These are phyloP conservation scores for Nelumbo lutea DNA, from an alignment of 164 flowering plant species.

Conservation along the genomic window DNA sequence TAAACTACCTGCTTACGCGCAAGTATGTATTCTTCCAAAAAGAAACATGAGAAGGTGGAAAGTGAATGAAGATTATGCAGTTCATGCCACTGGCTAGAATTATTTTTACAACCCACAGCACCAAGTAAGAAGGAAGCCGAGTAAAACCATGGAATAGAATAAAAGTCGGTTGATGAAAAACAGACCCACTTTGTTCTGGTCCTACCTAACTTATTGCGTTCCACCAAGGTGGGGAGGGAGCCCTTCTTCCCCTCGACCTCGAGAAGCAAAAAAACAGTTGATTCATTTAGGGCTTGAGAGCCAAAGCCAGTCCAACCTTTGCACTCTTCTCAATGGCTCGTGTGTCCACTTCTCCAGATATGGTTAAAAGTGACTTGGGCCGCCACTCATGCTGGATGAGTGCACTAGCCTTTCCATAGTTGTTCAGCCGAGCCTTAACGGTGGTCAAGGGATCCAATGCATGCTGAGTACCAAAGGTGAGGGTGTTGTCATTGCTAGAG, in stretches of 20 bases:
- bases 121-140: background rate
- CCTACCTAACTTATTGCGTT: constrained; percentile 10
- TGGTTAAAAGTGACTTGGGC: constrained; percentile 50
- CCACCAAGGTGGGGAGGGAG: background rate
- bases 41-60: no score
- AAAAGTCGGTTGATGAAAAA: background rate
- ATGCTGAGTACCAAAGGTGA: constrained; percentile 53
- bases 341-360: constrained; percentile 61
- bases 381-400: constrained; percentile 66
- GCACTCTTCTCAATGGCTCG: constrained; percentile 52
- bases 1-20: no score
- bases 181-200: background rate
- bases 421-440: constrained; percentile 55
- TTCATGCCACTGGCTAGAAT: constrained; percentile 1
- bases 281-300: constrained; percentile 41
- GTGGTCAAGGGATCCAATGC: constrained; percentile 50
- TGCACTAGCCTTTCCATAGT: constrained; percentile 42
- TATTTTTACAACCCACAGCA: constrained; percentile 40
- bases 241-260: background rate
- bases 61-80: no score
- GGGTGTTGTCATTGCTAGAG: constrained; percentile 40
- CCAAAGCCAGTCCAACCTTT: constrained; percentile 53
- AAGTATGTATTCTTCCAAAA: no score
- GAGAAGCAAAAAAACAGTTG: background rate
- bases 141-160: no score